A percentile compares a stretch with the other conserved stretches of the same genome.
Conservation (phyloP, 352 stramenopile species). For the Globisporangium canariense region DNA sequence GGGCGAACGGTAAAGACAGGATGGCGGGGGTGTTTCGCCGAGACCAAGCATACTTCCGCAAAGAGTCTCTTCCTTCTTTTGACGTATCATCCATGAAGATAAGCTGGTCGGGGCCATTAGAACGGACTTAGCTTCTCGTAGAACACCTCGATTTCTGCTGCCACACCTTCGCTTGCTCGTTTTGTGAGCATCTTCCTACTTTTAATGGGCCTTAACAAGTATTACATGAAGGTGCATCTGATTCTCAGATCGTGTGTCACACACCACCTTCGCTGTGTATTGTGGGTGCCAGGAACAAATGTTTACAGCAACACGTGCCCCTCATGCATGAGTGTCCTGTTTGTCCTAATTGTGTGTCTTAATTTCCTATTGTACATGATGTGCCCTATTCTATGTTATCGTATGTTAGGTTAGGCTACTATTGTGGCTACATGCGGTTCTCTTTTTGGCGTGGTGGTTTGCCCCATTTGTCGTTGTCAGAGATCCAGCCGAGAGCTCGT, state of each 20-base stretch:
- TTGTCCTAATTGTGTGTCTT: no score
- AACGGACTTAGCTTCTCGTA: neutral
- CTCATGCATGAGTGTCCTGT: no score
- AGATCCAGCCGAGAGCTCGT: neutral
- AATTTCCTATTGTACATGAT: no score
- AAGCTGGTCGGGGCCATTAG: neutral
- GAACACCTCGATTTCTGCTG: slow-evolving; percentile 1
- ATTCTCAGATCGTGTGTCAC: neutral
- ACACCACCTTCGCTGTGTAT: no score
- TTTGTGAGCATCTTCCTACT: neutral
- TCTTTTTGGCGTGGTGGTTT: no score
- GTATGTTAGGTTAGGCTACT: no score
- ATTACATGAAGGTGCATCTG: no score
- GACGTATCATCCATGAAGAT: neutral
- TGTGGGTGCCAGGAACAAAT: no score
- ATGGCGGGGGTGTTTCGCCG: neutral
- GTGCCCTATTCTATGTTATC: no score
- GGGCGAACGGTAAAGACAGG: neutral
- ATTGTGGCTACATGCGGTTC: no score
- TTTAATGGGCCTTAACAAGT: no score
- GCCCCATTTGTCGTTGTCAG: neutral
- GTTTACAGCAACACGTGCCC: no score
- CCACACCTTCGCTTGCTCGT: neutral
- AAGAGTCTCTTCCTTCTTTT: neutral
- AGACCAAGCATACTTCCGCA: neutral